These are phyloP conservation scores for Knufia fluminis DNA, from an alignment of 2,329 filamentous ascomycete genomes.

Conservation along the genomic window DNA sequence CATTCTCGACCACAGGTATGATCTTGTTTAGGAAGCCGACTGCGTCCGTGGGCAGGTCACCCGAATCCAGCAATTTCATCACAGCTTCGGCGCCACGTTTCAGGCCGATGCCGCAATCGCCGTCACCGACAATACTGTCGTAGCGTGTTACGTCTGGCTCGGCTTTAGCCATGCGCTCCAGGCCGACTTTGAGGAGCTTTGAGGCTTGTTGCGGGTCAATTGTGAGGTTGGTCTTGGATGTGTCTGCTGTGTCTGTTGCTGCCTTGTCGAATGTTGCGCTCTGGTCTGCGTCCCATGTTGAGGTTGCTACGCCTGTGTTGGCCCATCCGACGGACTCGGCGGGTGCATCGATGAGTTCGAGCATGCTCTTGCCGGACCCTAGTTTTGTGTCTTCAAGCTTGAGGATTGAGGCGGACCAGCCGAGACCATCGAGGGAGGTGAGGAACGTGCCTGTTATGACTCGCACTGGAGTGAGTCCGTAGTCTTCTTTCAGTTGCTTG, in stretches of 20 bases:
- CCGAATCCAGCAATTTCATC: constrained; percentile 34
- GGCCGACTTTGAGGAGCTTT: constrained; percentile 44
- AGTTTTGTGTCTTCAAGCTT: constrained; percentile 53
- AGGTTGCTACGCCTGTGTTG: constrained; percentile 44
- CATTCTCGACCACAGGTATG: constrained; percentile 55
- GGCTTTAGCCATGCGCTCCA: constrained; percentile 51
- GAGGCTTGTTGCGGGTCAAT: constrained; percentile 44
- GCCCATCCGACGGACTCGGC: constrained; percentile 60
- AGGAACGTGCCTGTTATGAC: constrained; percentile 60
- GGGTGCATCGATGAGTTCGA: constrained; percentile 59
- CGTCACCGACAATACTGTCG: constrained; percentile 78
- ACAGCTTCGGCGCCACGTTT: constrained; percentile 72
- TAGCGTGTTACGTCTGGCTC: constrained; percentile 59
- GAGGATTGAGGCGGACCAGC: constrained; percentile 60
- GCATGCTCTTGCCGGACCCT: constrained; percentile 44
- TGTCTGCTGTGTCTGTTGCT: constrained; percentile 33
- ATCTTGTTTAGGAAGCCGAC: constrained; percentile 52
- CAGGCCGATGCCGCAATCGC: constrained; percentile 79
- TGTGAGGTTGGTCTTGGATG: constrained; percentile 45
- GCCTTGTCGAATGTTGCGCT: constrained; percentile 35
- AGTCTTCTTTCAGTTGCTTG: constrained; percentile 48
- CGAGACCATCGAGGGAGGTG: constrained; percentile 62
- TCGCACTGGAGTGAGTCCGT: constrained; percentile 52
- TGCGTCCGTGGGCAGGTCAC: constrained; percentile 45
- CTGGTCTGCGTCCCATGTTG: constrained; percentile 49